Percentiles rank a stretch among this genome's conserved stretches.
These are phyloP conservation scores for Eutrema heterophyllum DNA, from an alignment of 345 rosid genomes.

Conservation along the genomic window DNA sequence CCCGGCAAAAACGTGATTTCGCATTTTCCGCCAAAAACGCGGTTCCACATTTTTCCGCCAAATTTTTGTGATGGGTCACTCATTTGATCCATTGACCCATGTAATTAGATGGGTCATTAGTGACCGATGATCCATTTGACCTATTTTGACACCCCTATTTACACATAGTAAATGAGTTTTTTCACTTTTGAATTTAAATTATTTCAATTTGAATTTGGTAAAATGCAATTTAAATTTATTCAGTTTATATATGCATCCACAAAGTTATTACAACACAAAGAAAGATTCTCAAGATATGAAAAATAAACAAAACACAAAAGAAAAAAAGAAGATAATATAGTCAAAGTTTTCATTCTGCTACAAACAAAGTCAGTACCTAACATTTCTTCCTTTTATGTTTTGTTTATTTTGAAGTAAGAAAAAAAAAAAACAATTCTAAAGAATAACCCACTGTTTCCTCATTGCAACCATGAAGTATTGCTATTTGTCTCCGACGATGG, in stretches of 20 bases:
- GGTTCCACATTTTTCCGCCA: no score
- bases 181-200: background rate
- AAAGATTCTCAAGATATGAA: background rate
- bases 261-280: background rate
- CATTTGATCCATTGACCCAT: no score
- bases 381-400: conserved; percentile 10
- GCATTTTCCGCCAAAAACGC: no score
- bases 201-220: background rate
- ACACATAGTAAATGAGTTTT: background rate
- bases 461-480: conserved; percentile 19
- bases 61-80: no score
- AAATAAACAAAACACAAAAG: conserved; percentile 7
- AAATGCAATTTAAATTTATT: background rate
- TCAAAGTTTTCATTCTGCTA: conserved; percentile 31
- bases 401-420: background rate
- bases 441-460: background rate
- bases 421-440: background rate
- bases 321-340: background rate
- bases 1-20: no score
- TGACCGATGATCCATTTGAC: no score
- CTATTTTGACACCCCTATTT: no score
- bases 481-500: conserved; percentile 14
- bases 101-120: no score
- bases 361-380: conserved; percentile 31
- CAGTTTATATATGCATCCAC: background rate